Evolutionary conservation across 495 filamentous ascomycete genomes (phyloP), one percentile per base, ranked within the genome.

Genomic region (Penicillium samsonianum): DNA sequence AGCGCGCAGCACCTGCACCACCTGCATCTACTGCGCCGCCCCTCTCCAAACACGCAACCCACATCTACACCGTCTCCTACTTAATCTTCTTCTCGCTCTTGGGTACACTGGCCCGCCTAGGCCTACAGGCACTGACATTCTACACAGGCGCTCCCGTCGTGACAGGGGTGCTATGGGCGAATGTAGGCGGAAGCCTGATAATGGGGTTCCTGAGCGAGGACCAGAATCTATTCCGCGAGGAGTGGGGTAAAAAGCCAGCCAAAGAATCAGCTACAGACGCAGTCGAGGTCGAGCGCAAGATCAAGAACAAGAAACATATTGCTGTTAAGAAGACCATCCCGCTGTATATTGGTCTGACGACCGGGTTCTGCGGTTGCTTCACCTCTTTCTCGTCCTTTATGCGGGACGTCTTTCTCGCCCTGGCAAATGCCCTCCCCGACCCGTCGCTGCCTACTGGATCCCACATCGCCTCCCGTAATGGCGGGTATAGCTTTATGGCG

Each of bases 371-470:
- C 71, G 94, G 94, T 53, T 91, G 86, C 63, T 87, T 94, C 50
- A 98, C 94, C 4, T 91, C 87, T 37, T 98, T 97, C 73, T 96
- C 92, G 0, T 85, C 89, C 12, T 96, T 96, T 67, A 87, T 92
- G 40, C 84, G 92, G 4, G 93, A 95, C 65, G 72, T 80, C 46
- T 96, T 96, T 70, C 79, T 96, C n/a, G 87, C 90, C 0, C 69
- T 97, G 12, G 86, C 90, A 7, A 96, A 96, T 65, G 81, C 85
- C 50, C 74, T 91, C 11, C 79, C 84, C 0, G 74, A 80, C 63
- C 81, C 82, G 4, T 69, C 70, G 22, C 41, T 65, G 1, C 50
- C 64, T 0, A 12, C 65, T 3, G 50, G 63, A 7, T 51, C 61
- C 1, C 16, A n/a, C 9, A 62, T 64, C 25, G 50, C 65, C 19